phyloP scores from a whole-genome alignment of 2,329 filamentous ascomycete species.

The Sclerotiophoma versabilis region DNA sequence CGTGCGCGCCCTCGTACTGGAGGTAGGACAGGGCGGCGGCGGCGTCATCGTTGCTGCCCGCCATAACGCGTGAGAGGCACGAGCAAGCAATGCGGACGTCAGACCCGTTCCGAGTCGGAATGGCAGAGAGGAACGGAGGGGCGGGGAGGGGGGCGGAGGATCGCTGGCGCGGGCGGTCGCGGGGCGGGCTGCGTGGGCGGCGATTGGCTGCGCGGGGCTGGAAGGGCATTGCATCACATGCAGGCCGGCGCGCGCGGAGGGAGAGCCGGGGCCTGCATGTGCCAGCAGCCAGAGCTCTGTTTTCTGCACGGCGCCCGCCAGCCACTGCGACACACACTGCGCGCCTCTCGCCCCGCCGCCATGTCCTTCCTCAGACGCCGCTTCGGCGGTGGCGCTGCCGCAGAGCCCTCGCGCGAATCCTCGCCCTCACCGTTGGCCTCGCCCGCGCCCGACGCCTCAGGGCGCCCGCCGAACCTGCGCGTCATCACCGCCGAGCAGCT shows the following conservation, averaged over 20 bases:
- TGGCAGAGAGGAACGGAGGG: too few species aligned
- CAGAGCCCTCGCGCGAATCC: conserved; percentile 31
- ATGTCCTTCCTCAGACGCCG: conserved; percentile 51
- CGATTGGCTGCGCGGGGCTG: conserved; percentile 1
- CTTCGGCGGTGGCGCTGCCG: conserved; percentile 42
- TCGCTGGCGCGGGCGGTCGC: conserved; percentile 1
- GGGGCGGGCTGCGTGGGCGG: background rate
- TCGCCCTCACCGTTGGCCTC: conserved; percentile 3
- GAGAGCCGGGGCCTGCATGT: too few species aligned
- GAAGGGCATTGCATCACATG: conserved; percentile 9
- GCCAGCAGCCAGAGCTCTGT: background rate
- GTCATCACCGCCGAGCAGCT: conserved; percentile 61
- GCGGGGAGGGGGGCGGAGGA: too few species aligned
- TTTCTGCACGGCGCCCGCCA: conserved; percentile 1
- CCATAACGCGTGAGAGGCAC: conserved; percentile 6
- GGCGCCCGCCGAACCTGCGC: conserved; percentile 54
- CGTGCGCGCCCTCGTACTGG: conserved; percentile 66
- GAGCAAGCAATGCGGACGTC: background rate
- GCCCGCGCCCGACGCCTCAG: conserved; percentile 39
- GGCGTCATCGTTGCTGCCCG: conserved; percentile 4
- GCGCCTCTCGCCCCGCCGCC: conserved; percentile 1
- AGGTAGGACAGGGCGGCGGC: conserved; percentile 56
- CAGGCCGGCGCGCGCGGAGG: conserved; percentile 4
- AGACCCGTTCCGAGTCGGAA: conserved; percentile 12
- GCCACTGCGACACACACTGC: background rate